Base-by-base conservation (phyloP, 139 green algal species). In the Volvox africanus region DNA sequence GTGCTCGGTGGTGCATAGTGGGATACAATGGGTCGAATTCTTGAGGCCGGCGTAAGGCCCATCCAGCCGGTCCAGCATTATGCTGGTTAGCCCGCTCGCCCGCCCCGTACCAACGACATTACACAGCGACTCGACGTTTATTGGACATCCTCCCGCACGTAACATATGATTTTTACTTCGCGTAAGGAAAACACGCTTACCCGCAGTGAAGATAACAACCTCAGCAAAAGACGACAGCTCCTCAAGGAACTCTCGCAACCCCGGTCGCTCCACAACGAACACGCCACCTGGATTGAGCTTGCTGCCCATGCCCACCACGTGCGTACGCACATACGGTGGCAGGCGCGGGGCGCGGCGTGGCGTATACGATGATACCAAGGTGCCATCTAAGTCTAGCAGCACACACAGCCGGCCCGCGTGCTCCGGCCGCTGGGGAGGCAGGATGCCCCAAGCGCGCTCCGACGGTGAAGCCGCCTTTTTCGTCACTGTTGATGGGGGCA, bases 361-460 rank as follows among this genome's bases (percentile, higher is more conserved):
- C 1, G 96, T 96, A 94, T 97, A 98, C 89, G 93, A 97, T 85
- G 91, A 95, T 5, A 98, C 89, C 61, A 99, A 94, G 0, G 97
- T 99, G 82, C 96, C 96, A 89, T 99, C 97, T 80, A 99, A 92
- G 92, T 99, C 97, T 26, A 99, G 96, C 92, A 98, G 96, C 32
- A 98, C 96, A 37, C 93, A 97, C 78, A 99, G 92, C 69, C 88
- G 89, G 69, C 92, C 92, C 62, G 75, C 68, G 68, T 93, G 80
- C 69, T 90, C 30, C 32, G 90, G 79, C 17, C 36, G 32, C 88
- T 93, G 93, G 16, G 91, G 90, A 0, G 93, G 93, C 11, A 95
- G 75, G 71, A 95, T 87, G 61, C 92, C 92, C 87, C 92, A 93
- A 0, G 2, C 19, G 30, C 32, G 17, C 50, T 79, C 33, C 21